Percentiles rank a stretch among this genome's conserved stretches.
phyloP scores from a whole-genome alignment of 2,329 filamentous ascomycete genomes.

The Tolypocladium inflatum region DNA sequence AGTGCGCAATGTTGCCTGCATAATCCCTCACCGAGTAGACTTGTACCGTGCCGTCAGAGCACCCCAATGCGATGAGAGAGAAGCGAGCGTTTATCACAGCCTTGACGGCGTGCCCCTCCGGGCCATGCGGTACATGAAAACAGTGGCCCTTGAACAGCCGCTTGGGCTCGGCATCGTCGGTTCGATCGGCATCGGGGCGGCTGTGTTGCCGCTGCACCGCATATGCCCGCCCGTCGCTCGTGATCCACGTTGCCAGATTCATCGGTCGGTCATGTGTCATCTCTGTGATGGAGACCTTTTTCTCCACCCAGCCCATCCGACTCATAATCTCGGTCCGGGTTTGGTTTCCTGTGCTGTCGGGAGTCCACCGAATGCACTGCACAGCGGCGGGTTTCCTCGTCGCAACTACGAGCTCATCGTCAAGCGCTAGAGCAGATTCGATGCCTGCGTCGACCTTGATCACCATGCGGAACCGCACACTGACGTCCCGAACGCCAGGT shows the following conservation, averaged over 20 bases:
- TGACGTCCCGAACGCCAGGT: conserved; percentile 73
- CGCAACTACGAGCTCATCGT: conserved; percentile 86
- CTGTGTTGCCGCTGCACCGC: conserved; percentile 67
- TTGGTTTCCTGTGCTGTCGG: conserved; percentile 71
- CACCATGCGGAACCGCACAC: conserved; percentile 89
- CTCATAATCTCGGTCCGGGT: conserved; percentile 85
- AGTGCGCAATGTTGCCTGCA: conserved; percentile 80
- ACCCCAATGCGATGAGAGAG: conserved; percentile 83
- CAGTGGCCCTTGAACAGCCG: conserved; percentile 82
- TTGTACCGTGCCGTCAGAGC: conserved; percentile 65
- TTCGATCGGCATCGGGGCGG: conserved; percentile 27
- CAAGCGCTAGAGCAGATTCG: conserved; percentile 74
- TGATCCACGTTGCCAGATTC: conserved; percentile 91
- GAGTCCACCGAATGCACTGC: conserved; percentile 92
- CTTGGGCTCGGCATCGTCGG: conserved; percentile 40
- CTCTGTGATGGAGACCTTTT: conserved; percentile 64
- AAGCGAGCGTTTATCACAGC: conserved; percentile 90
- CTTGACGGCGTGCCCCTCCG: conserved; percentile 54
- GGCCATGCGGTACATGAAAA: conserved; percentile 65
- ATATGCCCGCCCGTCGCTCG: conserved; percentile 77
- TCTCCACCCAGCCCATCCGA: conserved; percentile 77
- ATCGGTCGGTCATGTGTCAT: conserved; percentile 95
- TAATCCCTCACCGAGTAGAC: conserved; percentile 96
- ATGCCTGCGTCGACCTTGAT: conserved; percentile 98
- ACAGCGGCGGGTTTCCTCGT: conserved; percentile 89